Conservation (phyloP, 1,284 basidiomycete species). For the Neotropicomus parvogracilis region DNA sequence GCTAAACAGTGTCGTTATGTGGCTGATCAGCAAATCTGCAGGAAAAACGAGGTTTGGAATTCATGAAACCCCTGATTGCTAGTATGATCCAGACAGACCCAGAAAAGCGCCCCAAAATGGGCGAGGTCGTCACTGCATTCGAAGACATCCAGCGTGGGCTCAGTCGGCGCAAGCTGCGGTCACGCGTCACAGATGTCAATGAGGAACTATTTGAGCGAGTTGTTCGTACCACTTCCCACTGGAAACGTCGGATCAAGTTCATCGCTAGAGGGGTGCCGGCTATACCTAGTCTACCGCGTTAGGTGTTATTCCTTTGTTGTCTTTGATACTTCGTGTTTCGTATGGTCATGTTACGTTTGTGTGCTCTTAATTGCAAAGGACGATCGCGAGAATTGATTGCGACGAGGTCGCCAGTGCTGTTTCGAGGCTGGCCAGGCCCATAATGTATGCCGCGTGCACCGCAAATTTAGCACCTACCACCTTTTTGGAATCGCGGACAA, state of each 20-base stretch:
- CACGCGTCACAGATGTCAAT: conserved; percentile 9
- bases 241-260: conserved; percentile 19
- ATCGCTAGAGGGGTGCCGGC: conserved; percentile 3
- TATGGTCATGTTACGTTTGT: not conserved
- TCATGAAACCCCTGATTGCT: conserved; percentile 30
- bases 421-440: too few relatives aligned
- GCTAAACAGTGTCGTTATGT: not conserved
- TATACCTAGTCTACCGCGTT: conserved; percentile 6
- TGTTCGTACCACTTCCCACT: conserved; percentile 9
- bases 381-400: too few relatives aligned
- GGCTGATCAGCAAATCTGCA: not conserved
- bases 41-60: conserved; percentile 28
- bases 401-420: too few relatives aligned
- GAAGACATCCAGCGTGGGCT: conserved; percentile 23
- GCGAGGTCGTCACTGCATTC: conserved; percentile 33
- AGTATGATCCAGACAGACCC: conserved; percentile 36
- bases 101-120: conserved; percentile 33
- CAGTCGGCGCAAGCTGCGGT: conserved; percentile 27
- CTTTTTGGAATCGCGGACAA: too few relatives aligned
- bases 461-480: too few relatives aligned
- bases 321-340: not conserved
- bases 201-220: conserved; percentile 9
- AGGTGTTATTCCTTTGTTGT: not conserved
- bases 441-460: too few relatives aligned
- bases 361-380: too few relatives aligned